Percentiles rank a stretch among this genome's conserved stretches.
phyloP scores from a whole-genome alignment of 371 early-diverging fungal species.

The Mortierella sp. region DNA sequence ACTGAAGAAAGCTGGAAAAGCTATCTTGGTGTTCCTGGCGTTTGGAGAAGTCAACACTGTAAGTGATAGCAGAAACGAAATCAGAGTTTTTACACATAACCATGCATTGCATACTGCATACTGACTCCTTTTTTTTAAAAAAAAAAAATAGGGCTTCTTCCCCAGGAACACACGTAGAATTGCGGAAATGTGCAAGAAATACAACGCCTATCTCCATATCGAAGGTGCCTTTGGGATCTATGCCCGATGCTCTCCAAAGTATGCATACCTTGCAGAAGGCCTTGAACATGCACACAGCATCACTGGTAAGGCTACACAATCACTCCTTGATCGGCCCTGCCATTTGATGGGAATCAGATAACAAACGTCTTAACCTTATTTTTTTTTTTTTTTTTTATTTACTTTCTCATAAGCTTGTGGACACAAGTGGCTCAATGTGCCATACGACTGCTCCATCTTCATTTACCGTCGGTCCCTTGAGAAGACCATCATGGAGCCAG shows the following conservation, averaged over 20 bases:
- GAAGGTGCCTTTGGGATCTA: constrained; percentile 57
- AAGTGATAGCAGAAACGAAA: constrained; percentile 8
- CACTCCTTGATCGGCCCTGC: background rate
- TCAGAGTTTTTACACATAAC: background rate
- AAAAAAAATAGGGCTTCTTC: constrained; percentile 53
- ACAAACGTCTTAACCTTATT: no score
- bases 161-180: constrained; percentile 34
- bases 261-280: constrained; percentile 40
- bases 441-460: constrained; percentile 62
- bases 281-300: constrained; percentile 61
- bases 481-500: constrained; percentile 29
- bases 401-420: constrained; percentile 28
- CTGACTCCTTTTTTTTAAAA: no score
- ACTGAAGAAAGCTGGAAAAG: constrained; percentile 20
- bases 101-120: no score
- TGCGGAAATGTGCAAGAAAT: constrained; percentile 33
- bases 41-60: constrained; percentile 56
- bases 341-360: no score
- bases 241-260: constrained; percentile 49
- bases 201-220: constrained; percentile 51
- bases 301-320: constrained; percentile 37
- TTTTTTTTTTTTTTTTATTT: background rate
- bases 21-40: constrained; percentile 47
- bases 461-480: constrained; percentile 50
- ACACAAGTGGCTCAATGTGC: constrained; percentile 66